These are phyloP conservation scores for Suaeda aralocaspica DNA, from an alignment of 148 eudicot species.

Conservation along the genomic window DNA sequence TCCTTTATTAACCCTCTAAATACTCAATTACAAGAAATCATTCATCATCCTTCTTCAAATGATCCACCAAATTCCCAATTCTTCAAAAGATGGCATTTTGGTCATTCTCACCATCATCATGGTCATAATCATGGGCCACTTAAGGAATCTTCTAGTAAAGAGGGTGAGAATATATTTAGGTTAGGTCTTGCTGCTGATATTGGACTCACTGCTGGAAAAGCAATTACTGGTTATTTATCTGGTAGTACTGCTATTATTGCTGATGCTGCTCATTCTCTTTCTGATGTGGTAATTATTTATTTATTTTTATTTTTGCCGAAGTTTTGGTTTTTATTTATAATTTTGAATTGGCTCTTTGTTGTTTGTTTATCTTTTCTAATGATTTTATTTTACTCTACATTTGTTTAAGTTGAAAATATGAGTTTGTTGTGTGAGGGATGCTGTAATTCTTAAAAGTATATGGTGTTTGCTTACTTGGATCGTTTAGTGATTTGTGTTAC, in stretches of 20 bases:
- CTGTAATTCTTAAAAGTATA: background rate
- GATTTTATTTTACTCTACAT: background rate
- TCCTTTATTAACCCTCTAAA: conserved; percentile 20
- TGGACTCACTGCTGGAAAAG: conserved; percentile 74
- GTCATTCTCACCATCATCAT: conserved; percentile 51
- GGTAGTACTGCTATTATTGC: conserved; percentile 97
- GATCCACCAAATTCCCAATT: conserved; percentile 35
- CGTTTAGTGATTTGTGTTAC: too few species aligned
- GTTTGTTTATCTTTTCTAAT: background rate
- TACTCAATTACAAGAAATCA: conserved; percentile 30
- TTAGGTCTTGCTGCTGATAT: conserved; percentile 88
- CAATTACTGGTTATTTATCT: conserved; percentile 72
- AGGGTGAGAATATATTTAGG: conserved; percentile 66
- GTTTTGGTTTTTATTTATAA: conserved; percentile 47
- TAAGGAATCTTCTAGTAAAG: conserved; percentile 32
- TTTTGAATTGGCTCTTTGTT: background rate
- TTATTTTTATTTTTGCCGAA: background rate
- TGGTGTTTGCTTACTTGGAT: background rate
- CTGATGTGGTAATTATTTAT: conserved; percentile 70
- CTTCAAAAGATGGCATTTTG: conserved; percentile 67
- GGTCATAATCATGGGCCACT: conserved; percentile 16
- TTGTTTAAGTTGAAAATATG: background rate
- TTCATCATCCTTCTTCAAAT: conserved; percentile 7
- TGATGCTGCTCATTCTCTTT: conserved; percentile 95
- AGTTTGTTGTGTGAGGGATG: background rate